Evolutionary conservation across 2,329 filamentous ascomycete genomes (phyloP), one percentile per base, ranked within the genome.

Genomic region (Alternaria atra): DNA sequence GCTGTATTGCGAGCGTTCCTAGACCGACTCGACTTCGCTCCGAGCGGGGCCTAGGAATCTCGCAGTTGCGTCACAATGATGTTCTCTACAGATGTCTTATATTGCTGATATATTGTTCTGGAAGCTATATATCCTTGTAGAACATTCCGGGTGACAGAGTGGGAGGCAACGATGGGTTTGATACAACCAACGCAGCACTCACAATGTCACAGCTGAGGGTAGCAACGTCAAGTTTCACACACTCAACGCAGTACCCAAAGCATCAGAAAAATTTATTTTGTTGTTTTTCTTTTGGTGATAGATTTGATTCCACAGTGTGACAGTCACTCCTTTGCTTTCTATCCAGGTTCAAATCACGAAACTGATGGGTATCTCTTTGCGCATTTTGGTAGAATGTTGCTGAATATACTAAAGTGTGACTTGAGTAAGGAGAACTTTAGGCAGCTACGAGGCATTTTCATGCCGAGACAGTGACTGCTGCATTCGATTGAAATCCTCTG

Each of bases 71-170:
- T 29, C 20, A 13, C 20, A 1, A 12, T 30, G n/a, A 4, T 1
- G 1, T 1, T 2, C 0, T 29, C 43, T 8, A 17, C 42, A 44
- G 12, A 0, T n/a, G 1, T 2, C 4, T 1, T 20, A 0, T 13
- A 8, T 13, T 46, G 25, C 0, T 15, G 17, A 30, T 20, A 30
- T 5, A 7, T 2, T 8, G 8, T 6, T 2, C 7, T 2, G 1
- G 17, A 46, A 6, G 0, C 8, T 1, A 8, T 8, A 0, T 2
- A 3, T 30, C 30, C n/a, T 6, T 8, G 5, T 30, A 46, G 43
- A 46, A 46, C 5, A 29, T 29, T 44, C 25, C 25, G 23, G 42
- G 42, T 43, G 40, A 23, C 4, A 1, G 0, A 27, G 7, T 43
- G 40, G 40, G 23, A 9, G 7, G 30, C 30, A 32, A 4, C 2